Base-by-base conservation (phyloP, 2,329 filamentous ascomycete genomes). In the Colletotrichum godetiae region DNA sequence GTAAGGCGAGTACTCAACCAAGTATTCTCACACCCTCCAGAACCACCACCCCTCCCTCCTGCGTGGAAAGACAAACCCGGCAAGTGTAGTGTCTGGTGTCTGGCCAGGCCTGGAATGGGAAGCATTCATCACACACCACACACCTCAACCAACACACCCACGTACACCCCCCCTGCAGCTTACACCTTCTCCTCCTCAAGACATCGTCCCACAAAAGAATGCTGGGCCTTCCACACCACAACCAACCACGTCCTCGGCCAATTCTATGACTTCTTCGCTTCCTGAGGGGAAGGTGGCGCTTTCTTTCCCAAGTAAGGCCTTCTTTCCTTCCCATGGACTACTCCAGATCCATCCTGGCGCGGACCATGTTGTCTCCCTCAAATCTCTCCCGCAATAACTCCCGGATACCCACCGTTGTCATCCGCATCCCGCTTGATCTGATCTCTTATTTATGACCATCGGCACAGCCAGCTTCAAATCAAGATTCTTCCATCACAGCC, bases 401-500 rank as follows among this genome's bases (percentile, higher is more conserved):
- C 13, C 55, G 52, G n/a, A 59, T 22, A 49, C 46, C 35, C 27
- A 6, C 4, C 11, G 33, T 29, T 37, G 49, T 31, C 22, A 29
- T 29, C 33, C 62, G 27, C 27, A 33, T 12, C 7, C 52, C 62
- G 22, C 29, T 31, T 53, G 31, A 10, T 37, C 13, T 27, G 33
- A 31, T 27, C 35, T 56, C 22, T 64, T 69, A 69, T 73, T 58
- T 73, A 42, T 69, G 42, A 63, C 37, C 37, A 35, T 46, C 68
- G 33, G 55, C 13, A 27, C 19, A 60, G 8, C 55, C 66, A 63
- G 15, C 49, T 42, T 19, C 15, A 15, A 53, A 64, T 19, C 19
- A 13, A 35, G 46, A 31, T 42, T 64, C 37, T 12, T 46, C 37
- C 22, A 29, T 52, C 15, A 58, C 12, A 2, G 33, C 22, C 37